Conservation (phyloP, 768 basidiomycete genomes). For the Rossbeevera mucosa region DNA sequence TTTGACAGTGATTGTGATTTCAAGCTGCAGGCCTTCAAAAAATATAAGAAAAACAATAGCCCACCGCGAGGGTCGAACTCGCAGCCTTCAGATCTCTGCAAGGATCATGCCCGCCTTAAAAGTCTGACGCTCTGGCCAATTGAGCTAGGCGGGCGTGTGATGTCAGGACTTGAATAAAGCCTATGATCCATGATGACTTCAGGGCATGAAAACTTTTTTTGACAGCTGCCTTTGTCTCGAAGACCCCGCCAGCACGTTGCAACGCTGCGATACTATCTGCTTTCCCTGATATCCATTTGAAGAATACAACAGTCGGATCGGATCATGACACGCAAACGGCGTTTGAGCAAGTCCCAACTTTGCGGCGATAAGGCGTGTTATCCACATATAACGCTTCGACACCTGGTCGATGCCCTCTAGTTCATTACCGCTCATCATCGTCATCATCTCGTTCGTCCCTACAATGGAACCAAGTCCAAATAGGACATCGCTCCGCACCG, state of each 20-base stretch:
- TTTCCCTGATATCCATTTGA: background rate
- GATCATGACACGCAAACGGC: slow-evolving; percentile 2
- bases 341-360: background rate
- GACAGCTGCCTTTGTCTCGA: background rate
- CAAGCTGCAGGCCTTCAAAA: too few relatives aligned
- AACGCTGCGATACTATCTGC: background rate
- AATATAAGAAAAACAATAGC: slow-evolving; percentile 37
- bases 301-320: background rate
- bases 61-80: slow-evolving; percentile 85
- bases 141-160: slow-evolving; percentile 52
- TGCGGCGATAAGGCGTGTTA: slow-evolving; percentile 7
- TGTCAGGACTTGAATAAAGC: background rate
- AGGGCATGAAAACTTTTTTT: background rate
- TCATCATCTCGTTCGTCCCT: background rate
- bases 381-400: background rate
- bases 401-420: background rate
- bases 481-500: background rate
- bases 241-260: slow-evolving; percentile 3
- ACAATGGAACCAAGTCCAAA: slow-evolving; percentile 7
- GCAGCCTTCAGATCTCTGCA: slow-evolving; percentile 67
- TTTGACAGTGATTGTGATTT: too few relatives aligned
- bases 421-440: slow-evolving; percentile 23
- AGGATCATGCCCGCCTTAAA: slow-evolving; percentile 30
- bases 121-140: slow-evolving; percentile 62
- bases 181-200: background rate